These are phyloP conservation scores for Ceratocystis papillata DNA, from an alignment of 2,329 filamentous ascomycete genomes.

Conservation along the genomic window DNA sequence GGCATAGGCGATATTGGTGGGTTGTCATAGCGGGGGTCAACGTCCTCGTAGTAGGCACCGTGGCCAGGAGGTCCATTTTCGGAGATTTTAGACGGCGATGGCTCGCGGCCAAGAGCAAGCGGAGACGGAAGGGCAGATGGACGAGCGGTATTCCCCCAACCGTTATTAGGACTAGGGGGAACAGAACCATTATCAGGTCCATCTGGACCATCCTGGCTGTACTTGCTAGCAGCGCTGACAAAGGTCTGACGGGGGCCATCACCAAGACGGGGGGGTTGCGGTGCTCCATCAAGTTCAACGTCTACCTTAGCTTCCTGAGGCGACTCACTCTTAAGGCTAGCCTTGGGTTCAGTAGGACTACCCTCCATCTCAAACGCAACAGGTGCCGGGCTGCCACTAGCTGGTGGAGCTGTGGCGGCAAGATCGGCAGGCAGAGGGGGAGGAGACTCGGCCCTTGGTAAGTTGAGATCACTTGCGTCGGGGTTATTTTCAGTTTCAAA, in stretches of 20 bases:
- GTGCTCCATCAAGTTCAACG: slow-evolving; percentile 63
- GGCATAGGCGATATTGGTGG: slow-evolving; percentile 26
- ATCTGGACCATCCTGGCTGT: slow-evolving; percentile 47
- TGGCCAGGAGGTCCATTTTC: slow-evolving; percentile 29
- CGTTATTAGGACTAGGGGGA: slow-evolving; percentile 3
- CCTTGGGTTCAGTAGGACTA: slow-evolving; percentile 28
- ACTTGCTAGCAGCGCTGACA: slow-evolving; percentile 59
- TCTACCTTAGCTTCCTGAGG: slow-evolving; percentile 30
- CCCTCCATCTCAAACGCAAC: slow-evolving; percentile 64
- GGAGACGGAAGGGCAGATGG: slow-evolving; percentile 36
- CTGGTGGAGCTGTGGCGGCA: slow-evolving; percentile 43
- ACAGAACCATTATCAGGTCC: not conserved
- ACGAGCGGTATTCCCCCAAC: slow-evolving; percentile 31
- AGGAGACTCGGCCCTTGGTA: slow-evolving; percentile 53
- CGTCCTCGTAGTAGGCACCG: slow-evolving; percentile 74
- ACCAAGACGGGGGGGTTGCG: slow-evolving; percentile 45
- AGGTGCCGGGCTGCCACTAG: not conserved
- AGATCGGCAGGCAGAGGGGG: slow-evolving; percentile 46
- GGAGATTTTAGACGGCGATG: slow-evolving; percentile 7
- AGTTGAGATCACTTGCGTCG: slow-evolving; percentile 29
- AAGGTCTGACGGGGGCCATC: slow-evolving; percentile 33
- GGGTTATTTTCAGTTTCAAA: slow-evolving; percentile 37
- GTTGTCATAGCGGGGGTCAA: slow-evolving; percentile 71
- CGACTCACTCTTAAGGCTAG: not conserved
- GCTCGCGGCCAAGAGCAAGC: slow-evolving; percentile 14